These are phyloP conservation scores for Exophiala xenobiotica DNA, from an alignment of 2,329 filamentous ascomycete genomes.

Conservation along the genomic window DNA sequence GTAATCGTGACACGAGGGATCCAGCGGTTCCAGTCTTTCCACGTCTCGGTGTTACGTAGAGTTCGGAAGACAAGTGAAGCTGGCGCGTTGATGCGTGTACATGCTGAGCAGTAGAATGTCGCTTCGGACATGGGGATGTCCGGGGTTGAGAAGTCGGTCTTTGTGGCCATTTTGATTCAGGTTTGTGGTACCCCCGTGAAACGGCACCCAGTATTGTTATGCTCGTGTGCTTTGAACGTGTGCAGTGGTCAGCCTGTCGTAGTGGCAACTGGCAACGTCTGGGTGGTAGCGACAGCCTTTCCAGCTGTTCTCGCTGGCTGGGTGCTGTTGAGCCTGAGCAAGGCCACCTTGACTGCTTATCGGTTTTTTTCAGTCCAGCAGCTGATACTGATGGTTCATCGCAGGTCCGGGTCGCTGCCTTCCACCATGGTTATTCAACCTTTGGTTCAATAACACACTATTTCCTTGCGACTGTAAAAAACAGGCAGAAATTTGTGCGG, in stretches of 20 bases:
- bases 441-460: no score
- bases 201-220: background rate
- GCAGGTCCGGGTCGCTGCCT: no score
- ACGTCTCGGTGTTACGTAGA: conserved; percentile 47
- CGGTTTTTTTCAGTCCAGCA: no score
- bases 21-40: conserved; percentile 50
- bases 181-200: background rate
- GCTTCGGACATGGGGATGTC: conserved; percentile 36
- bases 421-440: no score
- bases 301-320: no score
- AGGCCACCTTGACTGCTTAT: no score
- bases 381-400: no score
- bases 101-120: conserved; percentile 36
- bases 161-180: conserved; percentile 7
- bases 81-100: conserved; percentile 42
- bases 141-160: conserved; percentile 33
- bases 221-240: background rate
- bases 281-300: no score
- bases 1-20: conserved; percentile 47
- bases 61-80: conserved; percentile 45
- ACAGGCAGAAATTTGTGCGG: background rate
- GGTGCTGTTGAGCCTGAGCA: no score
- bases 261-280: no score
- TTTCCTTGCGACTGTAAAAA: background rate
- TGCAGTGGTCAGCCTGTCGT: background rate